Conservation (phyloP, 129 eudicot species). For the Lactuca sativa region DNA sequence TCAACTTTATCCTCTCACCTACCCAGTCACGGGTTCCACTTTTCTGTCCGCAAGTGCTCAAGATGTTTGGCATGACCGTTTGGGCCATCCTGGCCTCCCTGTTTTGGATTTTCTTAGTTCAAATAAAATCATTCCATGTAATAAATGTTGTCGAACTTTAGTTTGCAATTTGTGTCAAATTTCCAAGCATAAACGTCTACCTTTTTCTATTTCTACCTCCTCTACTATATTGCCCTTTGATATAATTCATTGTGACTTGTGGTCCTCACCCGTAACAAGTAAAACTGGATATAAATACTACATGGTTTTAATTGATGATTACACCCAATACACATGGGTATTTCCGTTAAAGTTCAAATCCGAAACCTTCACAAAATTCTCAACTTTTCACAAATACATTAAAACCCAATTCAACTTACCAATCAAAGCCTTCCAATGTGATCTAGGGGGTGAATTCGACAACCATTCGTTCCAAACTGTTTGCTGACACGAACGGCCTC, state of each 20-base stretch:
- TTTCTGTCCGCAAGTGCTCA: too few relatives aligned
- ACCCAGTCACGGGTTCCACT: too few relatives aligned
- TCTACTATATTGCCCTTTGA: neutral
- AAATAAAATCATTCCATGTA: too few relatives aligned
- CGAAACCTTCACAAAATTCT: neutral
- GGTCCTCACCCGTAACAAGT: neutral
- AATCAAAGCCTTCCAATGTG: neutral
- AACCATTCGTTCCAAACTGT: neutral
- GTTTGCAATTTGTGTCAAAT: too few relatives aligned
- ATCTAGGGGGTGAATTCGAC: conserved; percentile 3
- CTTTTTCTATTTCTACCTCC: neutral
- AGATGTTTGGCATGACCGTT: too few relatives aligned
- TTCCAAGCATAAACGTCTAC: neutral
- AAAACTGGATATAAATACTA: neutral
- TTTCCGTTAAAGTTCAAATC: too few relatives aligned
- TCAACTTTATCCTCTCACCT: too few relatives aligned
- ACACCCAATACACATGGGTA: too few relatives aligned
- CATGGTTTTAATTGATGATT: neutral
- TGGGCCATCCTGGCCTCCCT: too few relatives aligned
- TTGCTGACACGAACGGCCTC: neutral
- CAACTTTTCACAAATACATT: neutral
- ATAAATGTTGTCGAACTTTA: too few relatives aligned
- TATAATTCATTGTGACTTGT: conserved; percentile 9
- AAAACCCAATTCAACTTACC: neutral
- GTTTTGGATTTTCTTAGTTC: too few relatives aligned